Evolutionary conservation across 208 protist genomes (phyloP).

Genomic region (Vickermania spadyakhi): DNA sequence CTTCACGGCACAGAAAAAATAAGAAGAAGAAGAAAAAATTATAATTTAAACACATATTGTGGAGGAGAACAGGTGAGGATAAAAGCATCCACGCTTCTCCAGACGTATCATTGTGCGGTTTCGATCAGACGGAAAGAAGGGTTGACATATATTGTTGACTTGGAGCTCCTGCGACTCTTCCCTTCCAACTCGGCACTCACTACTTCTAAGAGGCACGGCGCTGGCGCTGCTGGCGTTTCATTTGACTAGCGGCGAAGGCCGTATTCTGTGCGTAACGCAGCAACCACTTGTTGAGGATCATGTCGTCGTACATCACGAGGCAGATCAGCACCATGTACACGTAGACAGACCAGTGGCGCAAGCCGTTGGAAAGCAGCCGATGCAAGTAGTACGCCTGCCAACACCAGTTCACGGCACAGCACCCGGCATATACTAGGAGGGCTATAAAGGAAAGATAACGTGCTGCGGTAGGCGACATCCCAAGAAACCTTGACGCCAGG

Average conservation of each 20-base stretch:
- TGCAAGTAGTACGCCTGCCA: slow-evolving; percentile 88
- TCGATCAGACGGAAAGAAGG: neutral
- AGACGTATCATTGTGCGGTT: neutral
- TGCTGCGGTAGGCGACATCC: slow-evolving; percentile 37
- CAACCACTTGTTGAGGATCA: slow-evolving; percentile 65
- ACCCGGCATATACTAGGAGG: slow-evolving; percentile 76
- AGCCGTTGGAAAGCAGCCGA: slow-evolving; percentile 36
- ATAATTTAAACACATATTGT: too few species aligned
- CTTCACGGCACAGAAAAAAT: too few species aligned
- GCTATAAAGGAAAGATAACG: slow-evolving; percentile 68
- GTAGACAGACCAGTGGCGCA: slow-evolving; percentile 80
- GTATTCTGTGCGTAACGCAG: slow-evolving; percentile 64
- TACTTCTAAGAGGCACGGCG: too few species aligned
- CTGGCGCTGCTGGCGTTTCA: slow-evolving; percentile 9
- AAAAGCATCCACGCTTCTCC: neutral
- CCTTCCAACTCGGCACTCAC: too few species aligned
- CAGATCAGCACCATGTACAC: slow-evolving; percentile 72
- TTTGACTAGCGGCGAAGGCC: slow-evolving; percentile 44
- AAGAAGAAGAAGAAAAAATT: too few species aligned
- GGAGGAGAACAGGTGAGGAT: neutral
- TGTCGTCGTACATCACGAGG: slow-evolving; percentile 84
- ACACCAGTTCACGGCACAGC: slow-evolving; percentile 80
- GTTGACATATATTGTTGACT: neutral
- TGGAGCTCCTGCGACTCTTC: too few species aligned
- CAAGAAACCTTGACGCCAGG: slow-evolving; percentile 87